Evolutionary conservation across 345 rosid species (phyloP), one percentile per base, ranked within the genome.

Genomic region (Hibiscus syriacus): DNA sequence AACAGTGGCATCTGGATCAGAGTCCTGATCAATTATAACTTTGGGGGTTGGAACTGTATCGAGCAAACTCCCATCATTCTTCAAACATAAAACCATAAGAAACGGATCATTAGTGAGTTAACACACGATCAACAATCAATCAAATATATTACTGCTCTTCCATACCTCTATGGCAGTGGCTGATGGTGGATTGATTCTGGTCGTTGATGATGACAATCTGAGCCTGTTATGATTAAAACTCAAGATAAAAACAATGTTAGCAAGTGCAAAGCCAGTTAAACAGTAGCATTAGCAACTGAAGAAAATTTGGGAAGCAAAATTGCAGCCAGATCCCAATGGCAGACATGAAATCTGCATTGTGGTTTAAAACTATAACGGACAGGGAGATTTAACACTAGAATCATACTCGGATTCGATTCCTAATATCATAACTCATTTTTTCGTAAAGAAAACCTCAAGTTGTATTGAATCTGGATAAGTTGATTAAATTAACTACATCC

Each of bases 1-100:
- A n/a, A n/a, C n/a, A n/a, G n/a, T n/a, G n/a, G n/a, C n/a, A n/a
- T n/a, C n/a, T n/a, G n/a, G n/a, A n/a, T n/a, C n/a, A n/a, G n/a
- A n/a, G 77, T 93, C 98, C 72, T 81, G 94, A 76, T 93, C 97
- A 52, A 93, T 85, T 76, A 93, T 87, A 68, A 93, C 98, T 64
- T 83, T 92, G 13, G 98, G 98, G 61, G 86, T 90, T 60, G 98
- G 98, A 62, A 87, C 73, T 4, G 86, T 80, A 32, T 85, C 92
- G 50, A 72, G 78, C 2, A 69, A 69, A 78, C 74, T 83, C n/a
- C n/a, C n/a, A n/a, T n/a, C n/a, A n/a, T n/a, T n/a, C n/a, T n/a
- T n/a, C n/a, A n/a, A n/a, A n/a, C n/a, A n/a, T n/a, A n/a, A n/a
- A n/a, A n/a, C n/a, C n/a, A n/a, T n/a, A n/a, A n/a, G n/a, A n/a